Evolutionary conservation across 1,284 basidiomycete species (phyloP), one percentile per base, ranked within the genome.

Genomic region (Dichomitus squalens): DNA sequence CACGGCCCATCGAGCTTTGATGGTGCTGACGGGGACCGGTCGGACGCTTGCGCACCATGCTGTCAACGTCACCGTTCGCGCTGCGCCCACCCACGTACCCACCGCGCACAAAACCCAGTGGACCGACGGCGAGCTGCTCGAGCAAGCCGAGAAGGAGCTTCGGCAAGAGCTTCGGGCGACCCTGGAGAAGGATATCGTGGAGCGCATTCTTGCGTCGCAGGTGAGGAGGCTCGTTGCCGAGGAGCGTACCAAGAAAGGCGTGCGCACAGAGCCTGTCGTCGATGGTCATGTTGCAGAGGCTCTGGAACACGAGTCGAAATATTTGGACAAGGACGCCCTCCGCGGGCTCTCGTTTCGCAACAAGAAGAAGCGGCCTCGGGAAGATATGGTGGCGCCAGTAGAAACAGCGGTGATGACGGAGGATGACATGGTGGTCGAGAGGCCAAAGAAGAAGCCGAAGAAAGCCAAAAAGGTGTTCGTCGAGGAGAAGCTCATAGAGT

Each of bases 301-400:
- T 20, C 16, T 31, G n/a, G 44, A 47, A n/a, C 44, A 31, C 16
- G 63, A 65, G 25, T 27, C 43, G 18, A 64, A 60, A 47, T 49
- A 55, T 39, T 18, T 57, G 11, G 71, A 58, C 40, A 57, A 49
- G 31, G 18, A 53, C 1, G 79, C 81, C 4, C 72, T 89, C 67
- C 86, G 86, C 68, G 83, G 82, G 2, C 66, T 90, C 65, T 88
- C 87, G 52, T 89, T 90, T 70, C 85, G 83, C 72, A 88, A 85
- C 72, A 80, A 80, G 68, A 78, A 76, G 55, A 83, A 82, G 68
- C 75, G 78, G 51, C 66, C 67, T 53, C 66, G 75, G 33, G 71
- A 75, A 43, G 69, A 72, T 52, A n/a, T 23, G 0, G 48, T 49
- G 8, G 53, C 35, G 6, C 33, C 52, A 1, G 60, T 41, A 40